These are phyloP conservation scores for Pseudonitzschia pungens DNA, from an alignment of 108 stramenopile genomes.

Conservation along the genomic window DNA sequence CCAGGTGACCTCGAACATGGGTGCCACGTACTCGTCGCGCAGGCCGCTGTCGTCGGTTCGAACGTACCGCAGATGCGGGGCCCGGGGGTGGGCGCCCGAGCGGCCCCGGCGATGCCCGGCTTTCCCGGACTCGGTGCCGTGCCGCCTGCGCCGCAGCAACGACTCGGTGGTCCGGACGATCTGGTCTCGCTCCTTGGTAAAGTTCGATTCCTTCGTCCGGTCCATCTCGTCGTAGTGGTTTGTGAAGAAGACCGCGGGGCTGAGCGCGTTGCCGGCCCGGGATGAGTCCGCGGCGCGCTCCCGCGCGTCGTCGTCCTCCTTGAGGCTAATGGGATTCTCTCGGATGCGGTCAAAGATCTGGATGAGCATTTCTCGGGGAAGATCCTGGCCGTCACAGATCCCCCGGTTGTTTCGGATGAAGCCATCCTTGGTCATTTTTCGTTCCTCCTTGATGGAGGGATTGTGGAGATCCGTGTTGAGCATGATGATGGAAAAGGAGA, in stretches of 20 bases:
- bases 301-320: conserved; percentile 92
- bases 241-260: conserved; percentile 67
- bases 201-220: conserved; percentile 78
- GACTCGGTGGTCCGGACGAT: conserved; percentile 91
- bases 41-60: conserved; percentile 77
- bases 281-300: conserved; percentile 54
- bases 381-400: conserved; percentile 93
- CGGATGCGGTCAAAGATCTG: conserved; percentile 95
- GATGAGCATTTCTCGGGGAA: conserved; percentile 85
- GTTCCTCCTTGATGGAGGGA: conserved; percentile 92
- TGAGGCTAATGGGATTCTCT: conserved; percentile 91
- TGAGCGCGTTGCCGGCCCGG: conserved; percentile 35
- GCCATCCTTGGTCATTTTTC: conserved; percentile 93
- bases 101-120: conserved; percentile 35
- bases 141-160: conserved; percentile 70
- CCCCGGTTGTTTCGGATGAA: conserved; percentile 96
- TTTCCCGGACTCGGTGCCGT: conserved; percentile 9
- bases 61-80: conserved; percentile 48
- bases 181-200: conserved; percentile 91
- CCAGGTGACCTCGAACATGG: conserved; percentile 99
- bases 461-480: conserved; percentile 98
- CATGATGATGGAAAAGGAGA: conserved; percentile 99
- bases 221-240: conserved; percentile 78
- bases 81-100: conserved; percentile 24
- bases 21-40: conserved; percentile 86